These are phyloP conservation scores for Berkeleyomyces rouxiae DNA, from an alignment of 2,329 filamentous ascomycete genomes.

Conservation along the genomic window DNA sequence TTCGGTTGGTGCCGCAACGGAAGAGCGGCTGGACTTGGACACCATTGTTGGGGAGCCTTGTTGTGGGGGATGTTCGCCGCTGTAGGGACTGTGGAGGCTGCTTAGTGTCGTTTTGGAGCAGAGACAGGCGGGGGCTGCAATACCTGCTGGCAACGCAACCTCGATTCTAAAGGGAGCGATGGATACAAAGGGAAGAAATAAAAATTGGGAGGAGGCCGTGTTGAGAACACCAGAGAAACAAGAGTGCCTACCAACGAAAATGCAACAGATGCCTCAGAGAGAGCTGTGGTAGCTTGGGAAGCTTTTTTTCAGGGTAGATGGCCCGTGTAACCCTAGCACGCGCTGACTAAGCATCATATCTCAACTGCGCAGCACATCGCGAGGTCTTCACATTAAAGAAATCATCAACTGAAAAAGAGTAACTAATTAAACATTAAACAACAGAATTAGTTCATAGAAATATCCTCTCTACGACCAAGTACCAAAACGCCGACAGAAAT, in stretches of 20 bases:
- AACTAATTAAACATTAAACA: not conserved
- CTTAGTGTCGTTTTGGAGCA: not conserved
- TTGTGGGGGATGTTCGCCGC: not conserved
- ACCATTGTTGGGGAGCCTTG: not conserved
- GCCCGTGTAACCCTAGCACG: not conserved
- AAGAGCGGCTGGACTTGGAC: not conserved
- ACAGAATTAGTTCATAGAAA: not conserved
- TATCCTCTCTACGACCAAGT: not conserved
- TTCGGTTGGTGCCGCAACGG: not conserved
- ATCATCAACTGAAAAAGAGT: not conserved
- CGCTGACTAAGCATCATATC: not conserved
- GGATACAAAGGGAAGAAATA: too few relatives aligned
- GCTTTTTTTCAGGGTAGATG: not conserved
- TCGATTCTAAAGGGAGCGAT: too few relatives aligned
- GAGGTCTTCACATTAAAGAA: not conserved
- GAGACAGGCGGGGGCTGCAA: not conserved
- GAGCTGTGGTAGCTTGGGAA: not conserved
- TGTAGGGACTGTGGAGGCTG: not conserved
- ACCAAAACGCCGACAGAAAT: not conserved
- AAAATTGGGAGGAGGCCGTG: too few relatives aligned
- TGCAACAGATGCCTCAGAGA: not conserved
- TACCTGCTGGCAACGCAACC: too few relatives aligned
- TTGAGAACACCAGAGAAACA: too few relatives aligned
- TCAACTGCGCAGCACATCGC: not conserved
- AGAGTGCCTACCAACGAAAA: too few relatives aligned